Evolutionary conservation across 257 asterid genomes (phyloP).

Genomic region (Cordia subcordata): DNA sequence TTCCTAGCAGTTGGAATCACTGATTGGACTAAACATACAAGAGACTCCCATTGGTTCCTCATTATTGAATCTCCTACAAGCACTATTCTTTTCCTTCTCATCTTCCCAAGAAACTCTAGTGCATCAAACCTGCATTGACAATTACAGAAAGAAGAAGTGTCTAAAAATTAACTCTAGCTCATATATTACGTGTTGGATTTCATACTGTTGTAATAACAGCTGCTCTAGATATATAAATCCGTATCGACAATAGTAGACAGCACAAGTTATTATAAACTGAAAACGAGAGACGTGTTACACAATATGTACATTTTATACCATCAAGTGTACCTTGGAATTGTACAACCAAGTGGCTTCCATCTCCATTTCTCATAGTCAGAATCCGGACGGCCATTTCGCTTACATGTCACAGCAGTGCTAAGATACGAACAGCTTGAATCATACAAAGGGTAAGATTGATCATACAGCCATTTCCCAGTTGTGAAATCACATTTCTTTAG

Average conservation of each 20-base stretch:
- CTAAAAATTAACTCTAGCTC: not conserved
- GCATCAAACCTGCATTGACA: constrained; percentile 65
- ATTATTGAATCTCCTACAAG: constrained; percentile 88
- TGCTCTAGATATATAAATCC: too few relatives aligned
- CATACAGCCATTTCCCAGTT: constrained; percentile 76
- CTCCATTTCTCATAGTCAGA: constrained; percentile 81
- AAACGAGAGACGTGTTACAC: too few relatives aligned
- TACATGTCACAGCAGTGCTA: constrained; percentile 62
- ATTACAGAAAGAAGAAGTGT: not conserved
- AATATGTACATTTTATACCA: too few relatives aligned
- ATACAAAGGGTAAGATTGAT: constrained; percentile 71
- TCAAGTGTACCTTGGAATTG: constrained; percentile 68
- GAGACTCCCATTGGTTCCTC: constrained; percentile 98
- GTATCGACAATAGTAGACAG: too few relatives aligned
- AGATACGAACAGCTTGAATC: constrained; percentile 73
- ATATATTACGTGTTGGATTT: too few relatives aligned
- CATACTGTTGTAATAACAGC: too few relatives aligned
- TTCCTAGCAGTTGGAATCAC: constrained; percentile 67
- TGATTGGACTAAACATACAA: constrained; percentile 79
- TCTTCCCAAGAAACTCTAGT: constrained; percentile 72
- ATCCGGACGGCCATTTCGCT: constrained; percentile 78
- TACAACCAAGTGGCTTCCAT: constrained; percentile 75
- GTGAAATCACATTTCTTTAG: constrained; percentile 54
- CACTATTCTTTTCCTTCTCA: constrained; percentile 90
- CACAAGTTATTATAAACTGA: too few relatives aligned